Percentiles rank a stretch among this genome's conserved stretches.
Conservation (phyloP, 768 basidiomycete species). For the Lentinula boryana region DNA sequence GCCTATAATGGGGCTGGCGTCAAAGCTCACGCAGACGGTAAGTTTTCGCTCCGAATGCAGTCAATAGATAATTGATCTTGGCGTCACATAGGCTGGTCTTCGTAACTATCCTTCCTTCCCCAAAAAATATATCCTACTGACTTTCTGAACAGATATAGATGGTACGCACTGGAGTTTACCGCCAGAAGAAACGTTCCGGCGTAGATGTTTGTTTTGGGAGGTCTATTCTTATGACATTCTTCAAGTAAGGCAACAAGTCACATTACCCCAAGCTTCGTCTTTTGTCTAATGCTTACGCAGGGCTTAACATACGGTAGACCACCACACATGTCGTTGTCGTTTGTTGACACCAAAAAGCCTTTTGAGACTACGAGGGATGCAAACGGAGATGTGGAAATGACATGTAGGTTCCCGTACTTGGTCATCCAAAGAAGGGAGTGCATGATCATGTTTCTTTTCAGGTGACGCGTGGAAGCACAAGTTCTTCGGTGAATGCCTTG, state of each 20-base stretch:
- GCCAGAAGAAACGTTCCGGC: conserved; percentile 47
- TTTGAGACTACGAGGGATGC: conserved; percentile 36
- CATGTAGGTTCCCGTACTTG: conserved; percentile 34
- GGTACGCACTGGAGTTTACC: conserved; percentile 59
- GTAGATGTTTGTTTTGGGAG: conserved; percentile 60
- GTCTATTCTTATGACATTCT: conserved; percentile 62
- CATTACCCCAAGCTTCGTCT: not conserved
- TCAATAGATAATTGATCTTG: not conserved
- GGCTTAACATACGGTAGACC: conserved; percentile 69
- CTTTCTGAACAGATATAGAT: conserved; percentile 47
- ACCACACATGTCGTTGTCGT: conserved; percentile 51
- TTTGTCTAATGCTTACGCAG: conserved; percentile 23
- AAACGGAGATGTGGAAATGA: conserved; percentile 54
- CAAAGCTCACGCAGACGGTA: conserved; percentile 66
- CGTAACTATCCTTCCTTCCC: conserved; percentile 39
- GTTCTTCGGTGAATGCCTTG: conserved; percentile 55
- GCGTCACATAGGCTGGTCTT: conserved; percentile 46
- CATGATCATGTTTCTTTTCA: conserved; percentile 16
- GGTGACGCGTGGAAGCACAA: conserved; percentile 68
- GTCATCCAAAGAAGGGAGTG: not conserved
- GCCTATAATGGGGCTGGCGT: conserved; percentile 67
- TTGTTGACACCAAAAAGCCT: conserved; percentile 51
- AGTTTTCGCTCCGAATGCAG: conserved; percentile 10
- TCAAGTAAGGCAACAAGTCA: conserved; percentile 39
- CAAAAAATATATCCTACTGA: not conserved